Base-by-base conservation (phyloP, 768 basidiomycete species). In the Lactarius sanguifluus region DNA sequence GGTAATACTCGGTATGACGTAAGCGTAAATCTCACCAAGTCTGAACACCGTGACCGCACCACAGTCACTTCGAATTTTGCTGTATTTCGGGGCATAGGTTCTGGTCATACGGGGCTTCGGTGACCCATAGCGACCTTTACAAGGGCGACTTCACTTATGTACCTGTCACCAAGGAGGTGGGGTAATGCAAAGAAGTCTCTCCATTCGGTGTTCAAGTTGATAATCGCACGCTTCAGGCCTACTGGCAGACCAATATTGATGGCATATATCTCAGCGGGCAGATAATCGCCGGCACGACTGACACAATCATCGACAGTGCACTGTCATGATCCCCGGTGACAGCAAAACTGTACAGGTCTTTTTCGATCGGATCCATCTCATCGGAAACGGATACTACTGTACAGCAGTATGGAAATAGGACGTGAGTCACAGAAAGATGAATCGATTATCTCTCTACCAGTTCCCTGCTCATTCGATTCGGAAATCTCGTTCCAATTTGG, bases 401-500 rank as follows among this genome's bases (percentile, higher is more conserved):
- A n/a, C 45, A 52, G n/a, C 43, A 59, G 58, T 59, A 25, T 23
- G 47, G 23, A 47, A n/a, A 23, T 47, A 25, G 12, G 32, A 30
- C 15, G 10, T 13, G 7, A n/a, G 34, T 50, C 43, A 20, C 43
- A 45, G 43, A 23, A 25, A 2, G 23, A 16, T 13, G 3, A 32
- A 32, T 32, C 23, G 15, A 25, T 2, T 50, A 18, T 32, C 8
- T 28, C 10, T 13, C 10, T 28, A 77, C 61, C 74, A 69, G 68
- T 71, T 47, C 70, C 68, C 4, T 71, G 70, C 64, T 63, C 57
- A 23, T 61, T 63, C 40, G 61, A 64, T 36, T 69, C 73, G 8
- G 45, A 64, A 12, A 60, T 78, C 23, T 58, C 68, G 10, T 67
- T 80, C 64, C 60, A 68, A 4, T 76, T 80, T 69, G 73, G 73